Percentiles rank a stretch among this genome's conserved stretches.
phyloP scores from a whole-genome alignment of 2,329 filamentous ascomycete species.

The Allantophomopsis cytisporea region DNA sequence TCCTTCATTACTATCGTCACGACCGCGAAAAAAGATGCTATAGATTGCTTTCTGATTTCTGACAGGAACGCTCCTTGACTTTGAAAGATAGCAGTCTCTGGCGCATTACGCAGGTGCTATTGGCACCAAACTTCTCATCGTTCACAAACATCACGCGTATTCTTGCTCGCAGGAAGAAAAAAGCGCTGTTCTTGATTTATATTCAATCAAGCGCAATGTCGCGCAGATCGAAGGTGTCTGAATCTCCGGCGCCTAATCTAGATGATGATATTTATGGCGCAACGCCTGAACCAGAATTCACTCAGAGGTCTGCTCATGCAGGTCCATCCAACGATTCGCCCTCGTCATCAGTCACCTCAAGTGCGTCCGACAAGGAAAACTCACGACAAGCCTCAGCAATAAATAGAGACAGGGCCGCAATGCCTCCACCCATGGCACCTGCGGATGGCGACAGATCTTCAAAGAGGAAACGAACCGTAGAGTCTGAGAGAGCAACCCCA shows the following conservation, averaged over 20 bases:
- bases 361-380: slow-evolving; percentile 36
- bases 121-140: too few relatives aligned
- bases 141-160: too few relatives aligned
- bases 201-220: slow-evolving; percentile 3
- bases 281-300: slow-evolving; percentile 11
- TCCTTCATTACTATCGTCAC: too few relatives aligned
- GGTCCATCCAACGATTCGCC: slow-evolving; percentile 10
- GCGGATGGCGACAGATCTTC: slow-evolving; percentile 2
- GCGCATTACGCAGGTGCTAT: too few relatives aligned
- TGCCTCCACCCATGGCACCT: slow-evolving; percentile 17
- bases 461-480: slow-evolving; percentile 13
- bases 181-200: too few relatives aligned
- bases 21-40: too few relatives aligned
- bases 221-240: slow-evolving; percentile 10
- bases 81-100: too few relatives aligned
- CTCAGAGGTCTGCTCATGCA: slow-evolving; percentile 4
- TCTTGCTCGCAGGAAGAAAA: too few relatives aligned
- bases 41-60: too few relatives aligned
- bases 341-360: slow-evolving; percentile 19
- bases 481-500: slow-evolving; percentile 4
- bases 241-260: slow-evolving; percentile 12
- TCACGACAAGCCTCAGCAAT: slow-evolving; percentile 8
- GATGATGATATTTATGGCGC: slow-evolving; percentile 17
- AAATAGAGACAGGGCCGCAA: slow-evolving; percentile 26
- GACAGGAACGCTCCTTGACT: too few relatives aligned